Evolutionary conservation across 495 filamentous ascomycete genomes (phyloP).

Genomic region (Sporormia fimetaria): DNA sequence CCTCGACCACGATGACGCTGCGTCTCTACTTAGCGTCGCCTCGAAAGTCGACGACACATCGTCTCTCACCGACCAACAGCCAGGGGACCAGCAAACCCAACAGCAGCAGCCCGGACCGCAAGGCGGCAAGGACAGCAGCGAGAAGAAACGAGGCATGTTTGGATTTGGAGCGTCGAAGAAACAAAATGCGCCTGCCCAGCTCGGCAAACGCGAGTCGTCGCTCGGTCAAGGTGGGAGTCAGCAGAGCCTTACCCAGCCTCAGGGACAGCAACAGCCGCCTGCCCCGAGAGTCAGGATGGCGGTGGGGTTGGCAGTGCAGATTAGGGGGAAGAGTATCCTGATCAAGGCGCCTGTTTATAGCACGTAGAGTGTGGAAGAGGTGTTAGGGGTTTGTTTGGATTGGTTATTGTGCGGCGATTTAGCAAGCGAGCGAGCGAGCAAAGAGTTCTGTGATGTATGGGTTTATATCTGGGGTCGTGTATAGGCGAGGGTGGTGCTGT

Average conservation of each 20-base stretch:
- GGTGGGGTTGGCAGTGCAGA: constrained; percentile 75
- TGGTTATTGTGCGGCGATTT: background rate
- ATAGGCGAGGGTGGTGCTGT: too few relatives aligned
- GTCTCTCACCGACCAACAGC: constrained; percentile 13
- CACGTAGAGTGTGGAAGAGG: constrained; percentile 12
- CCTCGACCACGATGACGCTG: constrained; percentile 36
- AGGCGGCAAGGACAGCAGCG: constrained; percentile 19
- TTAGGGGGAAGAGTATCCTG: constrained; percentile 70
- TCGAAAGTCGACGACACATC: constrained; percentile 26
- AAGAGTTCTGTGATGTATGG: too few relatives aligned
- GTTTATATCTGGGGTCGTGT: too few relatives aligned
- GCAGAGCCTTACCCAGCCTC: constrained; percentile 22
- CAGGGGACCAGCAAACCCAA: constrained; percentile 8
- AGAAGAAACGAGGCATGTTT: constrained; percentile 29
- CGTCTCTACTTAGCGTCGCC: constrained; percentile 29
- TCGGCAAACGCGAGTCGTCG: constrained; percentile 21
- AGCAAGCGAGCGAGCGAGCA: too few relatives aligned
- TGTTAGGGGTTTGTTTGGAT: background rate
- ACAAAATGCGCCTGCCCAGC: constrained; percentile 8
- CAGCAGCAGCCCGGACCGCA: constrained; percentile 1
- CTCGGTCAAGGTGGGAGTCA: constrained; percentile 25
- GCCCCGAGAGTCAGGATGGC: constrained; percentile 60
- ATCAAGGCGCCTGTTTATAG: constrained; percentile 77
- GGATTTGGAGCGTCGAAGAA: constrained; percentile 28
- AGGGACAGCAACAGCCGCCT: constrained; percentile 33